Evolutionary conservation across 2,329 filamentous ascomycete genomes (phyloP).

Genomic region (Colletotrichum spinosum): DNA sequence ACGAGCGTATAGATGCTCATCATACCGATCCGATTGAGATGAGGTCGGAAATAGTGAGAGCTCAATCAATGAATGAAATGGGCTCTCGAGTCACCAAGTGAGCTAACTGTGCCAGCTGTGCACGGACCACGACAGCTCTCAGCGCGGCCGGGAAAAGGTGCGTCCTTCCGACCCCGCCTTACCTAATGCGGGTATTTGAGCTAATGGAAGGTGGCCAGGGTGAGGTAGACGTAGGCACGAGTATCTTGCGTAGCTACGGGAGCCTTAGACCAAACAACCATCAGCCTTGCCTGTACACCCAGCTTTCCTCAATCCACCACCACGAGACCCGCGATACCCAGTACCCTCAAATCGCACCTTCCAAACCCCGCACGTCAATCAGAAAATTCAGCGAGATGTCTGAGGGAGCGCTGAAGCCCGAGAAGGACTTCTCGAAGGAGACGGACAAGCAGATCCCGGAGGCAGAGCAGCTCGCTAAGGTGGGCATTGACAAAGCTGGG

Average conservation of each 20-base stretch:
- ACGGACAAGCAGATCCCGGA: conserved; percentile 92
- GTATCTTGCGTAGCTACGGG: conserved; percentile 38
- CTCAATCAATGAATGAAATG: too few species aligned
- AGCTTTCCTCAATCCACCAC: neutral
- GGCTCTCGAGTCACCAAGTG: neutral
- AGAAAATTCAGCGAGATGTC: conserved; percentile 71
- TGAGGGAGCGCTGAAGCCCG: conserved; percentile 86
- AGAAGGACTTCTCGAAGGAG: conserved; percentile 99
- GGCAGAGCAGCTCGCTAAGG: conserved; percentile 89
- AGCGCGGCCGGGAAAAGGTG: conserved; percentile 30
- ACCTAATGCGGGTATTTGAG: conserved; percentile 35
- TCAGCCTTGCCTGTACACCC: conserved; percentile 25
- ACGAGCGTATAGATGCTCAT: too few species aligned
- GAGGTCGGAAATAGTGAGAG: too few species aligned
- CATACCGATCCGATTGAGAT: too few species aligned
- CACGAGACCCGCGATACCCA: neutral
- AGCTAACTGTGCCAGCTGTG: neutral
- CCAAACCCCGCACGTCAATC: neutral
- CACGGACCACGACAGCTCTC: neutral
- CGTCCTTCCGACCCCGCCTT: conserved; percentile 33
- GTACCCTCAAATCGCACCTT: neutral
- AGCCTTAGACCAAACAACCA: conserved; percentile 37
- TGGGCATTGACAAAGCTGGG: conserved; percentile 50
- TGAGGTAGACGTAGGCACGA: conserved; percentile 38
- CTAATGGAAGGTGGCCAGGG: conserved; percentile 29